A percentile compares a stretch with the other conserved stretches of the same genome.
These are phyloP conservation scores for Penicillium sp. DNA, from an alignment of 2,329 filamentous ascomycete species.

Conservation along the genomic window DNA sequence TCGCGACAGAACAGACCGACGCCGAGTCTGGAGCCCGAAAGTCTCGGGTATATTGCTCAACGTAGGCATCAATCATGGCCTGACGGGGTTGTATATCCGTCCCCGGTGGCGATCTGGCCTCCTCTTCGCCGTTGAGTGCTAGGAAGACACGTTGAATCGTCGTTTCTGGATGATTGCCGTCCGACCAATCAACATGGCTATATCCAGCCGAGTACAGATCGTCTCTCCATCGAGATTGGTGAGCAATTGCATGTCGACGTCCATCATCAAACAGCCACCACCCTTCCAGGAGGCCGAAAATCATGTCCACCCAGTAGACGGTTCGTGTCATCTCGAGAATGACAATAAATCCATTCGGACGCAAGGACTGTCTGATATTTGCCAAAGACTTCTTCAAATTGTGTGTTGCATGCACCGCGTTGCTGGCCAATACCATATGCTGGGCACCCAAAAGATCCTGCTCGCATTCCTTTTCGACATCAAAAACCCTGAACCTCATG, in stretches of 20 bases:
- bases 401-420: conserved; percentile 37
- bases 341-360: conserved; percentile 31
- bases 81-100: neutral
- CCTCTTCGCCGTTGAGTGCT: conserved; percentile 11
- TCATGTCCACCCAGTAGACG: conserved; percentile 30
- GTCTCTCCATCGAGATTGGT: conserved; percentile 22
- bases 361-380: conserved; percentile 28
- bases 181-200: conserved; percentile 36
- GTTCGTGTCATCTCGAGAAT: conserved; percentile 16
- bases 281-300: conserved; percentile 42
- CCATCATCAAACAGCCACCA: conserved; percentile 45
- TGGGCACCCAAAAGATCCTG: conserved; percentile 16
- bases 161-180: conserved; percentile 28
- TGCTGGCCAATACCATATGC: conserved; percentile 33
- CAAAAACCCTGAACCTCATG: conserved; percentile 34
- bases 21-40: neutral
- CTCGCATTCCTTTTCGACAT: conserved; percentile 35
- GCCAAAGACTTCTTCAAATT: conserved; percentile 15
- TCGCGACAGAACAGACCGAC: neutral
- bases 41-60: neutral
- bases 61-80: neutral
- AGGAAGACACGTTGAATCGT: conserved; percentile 28
- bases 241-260: conserved; percentile 29
- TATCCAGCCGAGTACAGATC: conserved; percentile 32
- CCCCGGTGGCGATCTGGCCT: no score